Percentiles rank a stretch among this genome's conserved stretches.
phyloP scores from a whole-genome alignment of 257 asterid species.

The Haberlea rhodopensis region DNA sequence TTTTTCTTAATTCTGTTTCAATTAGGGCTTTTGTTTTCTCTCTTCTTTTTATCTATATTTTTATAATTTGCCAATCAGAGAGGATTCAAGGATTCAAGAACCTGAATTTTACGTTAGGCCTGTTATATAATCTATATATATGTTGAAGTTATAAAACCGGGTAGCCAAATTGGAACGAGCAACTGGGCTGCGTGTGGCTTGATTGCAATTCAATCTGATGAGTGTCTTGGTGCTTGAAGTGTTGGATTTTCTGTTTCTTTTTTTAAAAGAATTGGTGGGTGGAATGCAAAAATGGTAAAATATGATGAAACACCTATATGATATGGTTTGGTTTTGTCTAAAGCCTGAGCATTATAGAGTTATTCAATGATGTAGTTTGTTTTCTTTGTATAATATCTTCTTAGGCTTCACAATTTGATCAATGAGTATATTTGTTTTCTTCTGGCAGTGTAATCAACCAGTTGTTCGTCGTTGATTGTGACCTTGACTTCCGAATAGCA shows the following conservation, averaged over 20 bases:
- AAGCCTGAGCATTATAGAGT: neutral
- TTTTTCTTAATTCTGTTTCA: conserved; percentile 7
- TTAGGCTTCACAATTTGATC: neutral
- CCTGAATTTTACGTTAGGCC: neutral
- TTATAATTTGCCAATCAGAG: neutral
- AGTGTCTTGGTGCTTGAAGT: conserved; percentile 1
- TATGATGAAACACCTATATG: neutral
- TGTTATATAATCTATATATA: neutral
- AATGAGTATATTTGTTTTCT: neutral
- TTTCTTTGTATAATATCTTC: neutral
- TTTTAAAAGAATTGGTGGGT: conserved; percentile 12
- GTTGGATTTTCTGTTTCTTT: neutral
- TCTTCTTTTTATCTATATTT: neutral
- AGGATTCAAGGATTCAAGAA: neutral
- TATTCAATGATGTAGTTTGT: neutral
- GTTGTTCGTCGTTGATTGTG: conserved; percentile 20
- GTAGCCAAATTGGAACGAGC: neutral
- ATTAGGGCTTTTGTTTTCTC: conserved; percentile 15
- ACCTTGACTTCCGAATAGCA: conserved; percentile 19
- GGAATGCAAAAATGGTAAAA: conserved; percentile 4
- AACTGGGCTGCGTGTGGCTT: neutral
- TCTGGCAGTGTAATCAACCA: conserved; percentile 18
- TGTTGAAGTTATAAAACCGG: neutral
- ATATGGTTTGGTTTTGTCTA: neutral
- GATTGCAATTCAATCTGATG: conserved; percentile 21